Evolutionary conservation across 441 rosid genomes (phyloP).

Genomic region (Manihot esculenta): DNA sequence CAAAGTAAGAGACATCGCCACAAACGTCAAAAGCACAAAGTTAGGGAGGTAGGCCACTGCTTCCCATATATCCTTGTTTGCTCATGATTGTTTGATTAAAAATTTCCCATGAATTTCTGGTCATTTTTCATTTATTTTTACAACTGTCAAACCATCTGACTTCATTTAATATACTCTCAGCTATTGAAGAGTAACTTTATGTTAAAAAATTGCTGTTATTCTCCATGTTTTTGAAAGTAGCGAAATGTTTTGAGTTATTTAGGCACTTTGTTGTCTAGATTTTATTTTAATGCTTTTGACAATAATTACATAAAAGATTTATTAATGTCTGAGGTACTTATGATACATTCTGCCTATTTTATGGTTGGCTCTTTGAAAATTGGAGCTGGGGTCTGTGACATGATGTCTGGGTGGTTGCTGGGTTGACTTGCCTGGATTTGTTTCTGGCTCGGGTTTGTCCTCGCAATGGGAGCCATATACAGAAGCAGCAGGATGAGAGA

Average conservation of each 20-base stretch:
- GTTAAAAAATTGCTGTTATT: not conserved
- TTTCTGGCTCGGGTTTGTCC: conserved; percentile 46
- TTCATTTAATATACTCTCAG: not conserved
- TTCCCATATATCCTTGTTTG: not conserved
- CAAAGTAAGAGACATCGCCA: conserved; percentile 66
- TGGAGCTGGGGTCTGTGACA: conserved; percentile 96
- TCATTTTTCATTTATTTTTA: not conserved
- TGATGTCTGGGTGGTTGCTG: conserved; percentile 62
- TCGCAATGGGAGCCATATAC: conserved; percentile 78
- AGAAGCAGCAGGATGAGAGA: conserved; percentile 75
- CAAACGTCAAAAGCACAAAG: conserved; percentile 67
- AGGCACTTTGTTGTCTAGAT: not conserved
- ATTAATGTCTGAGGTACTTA: conserved; percentile 48
- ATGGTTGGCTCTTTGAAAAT: conserved; percentile 81
- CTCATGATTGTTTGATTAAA: not conserved
- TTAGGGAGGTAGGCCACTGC: conserved; percentile 61
- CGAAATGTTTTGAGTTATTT: not conserved
- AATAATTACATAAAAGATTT: not conserved
- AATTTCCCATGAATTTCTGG: not conserved
- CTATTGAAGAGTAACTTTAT: not conserved
- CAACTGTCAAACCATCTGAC: not conserved
- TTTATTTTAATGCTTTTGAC: not conserved
- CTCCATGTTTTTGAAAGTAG: not conserved
- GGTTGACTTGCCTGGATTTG: conserved; percentile 57
- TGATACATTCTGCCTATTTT: conserved; percentile 60